phyloP scores from a whole-genome alignment of 805 yeast species.

The Saccharomycopsis babjevae region DNA sequence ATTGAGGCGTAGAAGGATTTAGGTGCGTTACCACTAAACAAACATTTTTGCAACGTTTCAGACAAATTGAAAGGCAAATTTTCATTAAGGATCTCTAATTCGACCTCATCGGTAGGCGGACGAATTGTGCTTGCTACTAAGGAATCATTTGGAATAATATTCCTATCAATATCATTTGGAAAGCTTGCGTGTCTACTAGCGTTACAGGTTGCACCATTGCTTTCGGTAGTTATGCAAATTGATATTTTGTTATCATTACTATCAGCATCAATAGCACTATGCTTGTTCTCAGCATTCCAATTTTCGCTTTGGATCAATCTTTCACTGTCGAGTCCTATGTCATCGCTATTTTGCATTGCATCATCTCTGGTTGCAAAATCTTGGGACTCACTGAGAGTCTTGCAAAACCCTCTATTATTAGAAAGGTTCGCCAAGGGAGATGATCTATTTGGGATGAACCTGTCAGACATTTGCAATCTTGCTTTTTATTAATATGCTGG shows the following conservation, averaged over 20 bases:
- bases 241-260: not conserved
- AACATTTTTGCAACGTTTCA: conserved; percentile 45
- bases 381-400: not conserved
- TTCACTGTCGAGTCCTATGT: not conserved
- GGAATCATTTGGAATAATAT: not conserved
- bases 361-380: no score
- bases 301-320: not conserved
- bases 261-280: not conserved
- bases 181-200: no score
- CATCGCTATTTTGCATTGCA: not conserved
- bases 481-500: not conserved
- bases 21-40: conserved; percentile 61
- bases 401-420: not conserved
- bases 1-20: conserved; percentile 50
- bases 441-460: not conserved
- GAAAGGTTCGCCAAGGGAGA: not conserved
- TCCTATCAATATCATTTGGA: not conserved
- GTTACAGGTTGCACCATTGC: not conserved
- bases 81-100: not conserved
- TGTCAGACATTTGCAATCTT: not conserved
- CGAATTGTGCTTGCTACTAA: not conserved
- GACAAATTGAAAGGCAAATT: conserved; percentile 2
- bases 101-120: not conserved
- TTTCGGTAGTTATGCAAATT: not conserved
- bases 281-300: not conserved